Base-by-base conservation (phyloP, 345 rosid species). In the Moricandia arvensis region DNA sequence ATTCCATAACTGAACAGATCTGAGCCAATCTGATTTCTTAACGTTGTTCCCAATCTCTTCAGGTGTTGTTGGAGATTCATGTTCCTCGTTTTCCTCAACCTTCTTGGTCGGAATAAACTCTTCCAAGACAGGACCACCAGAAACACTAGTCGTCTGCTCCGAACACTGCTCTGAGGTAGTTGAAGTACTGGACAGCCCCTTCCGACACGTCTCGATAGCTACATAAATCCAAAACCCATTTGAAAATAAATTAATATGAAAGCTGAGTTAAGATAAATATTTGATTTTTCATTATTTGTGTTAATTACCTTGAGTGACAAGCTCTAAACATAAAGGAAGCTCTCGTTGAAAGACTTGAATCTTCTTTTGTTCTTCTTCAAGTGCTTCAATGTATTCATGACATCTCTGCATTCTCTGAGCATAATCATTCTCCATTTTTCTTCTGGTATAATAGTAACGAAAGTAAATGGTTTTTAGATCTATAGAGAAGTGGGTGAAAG, bases 1-100 rank as follows among this genome's bases (percentile, higher is more conserved):
- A 49, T 90, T 90, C 99, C 97, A 95, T 61, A 95, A 73, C 86
- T 89, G 99, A 59, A 91, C 99, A 85, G 99, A 92, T 86, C 91
- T 88, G 83, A 95, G 99, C 99, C 99, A 95, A 57, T 95, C 97
- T 0, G 97, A 89, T 83, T 90, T 92, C 84, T 81, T 87, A 3
- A 2, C 17, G 37, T 27, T 26, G 12, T 11, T 58, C n/a, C 30
- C 59, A 2, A 21, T 4, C 34, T 57, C 61, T 2, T 57, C 31
- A 5, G 68, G 60, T 16, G 51, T 4, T 11, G 54, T 47, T 49
- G 24, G 57, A 55, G 90, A 87, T 69, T 83, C 89, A 3, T 81
- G 82, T 21, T 89, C 93, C 12, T 35, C 73, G 0, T 86, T 86
- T 54, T 81, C 82, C 1, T 74, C 84, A 1, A 10, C 34, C 66